phyloP scores from a whole-genome alignment of 192 early-diverging fungal species.

The Coemansia sp. region DNA sequence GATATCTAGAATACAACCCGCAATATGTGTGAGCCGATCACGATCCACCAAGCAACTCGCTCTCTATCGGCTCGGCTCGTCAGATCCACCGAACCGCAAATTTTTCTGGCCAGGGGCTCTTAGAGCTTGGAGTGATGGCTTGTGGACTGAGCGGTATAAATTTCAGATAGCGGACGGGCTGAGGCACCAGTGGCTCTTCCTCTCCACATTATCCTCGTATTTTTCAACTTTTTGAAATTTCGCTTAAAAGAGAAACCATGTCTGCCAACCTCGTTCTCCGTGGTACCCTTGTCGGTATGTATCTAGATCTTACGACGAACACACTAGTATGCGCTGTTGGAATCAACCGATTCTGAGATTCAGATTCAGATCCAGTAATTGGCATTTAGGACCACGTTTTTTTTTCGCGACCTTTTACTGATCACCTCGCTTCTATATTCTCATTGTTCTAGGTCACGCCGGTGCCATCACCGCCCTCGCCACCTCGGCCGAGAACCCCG shows the following conservation, averaged over 20 bases:
- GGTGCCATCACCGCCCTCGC: constrained; percentile 97
- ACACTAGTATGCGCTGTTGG: neutral
- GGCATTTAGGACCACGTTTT: neutral
- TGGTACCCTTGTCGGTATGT: constrained; percentile 56
- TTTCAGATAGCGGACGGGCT: constrained; percentile 9
- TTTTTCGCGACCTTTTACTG: neutral
- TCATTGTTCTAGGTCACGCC: constrained; percentile 68
- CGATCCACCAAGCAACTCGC: neutral
- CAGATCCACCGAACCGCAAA: constrained; percentile 38
- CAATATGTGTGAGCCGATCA: neutral
- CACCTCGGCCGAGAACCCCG: constrained; percentile 93
- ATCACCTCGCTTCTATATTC: neutral
- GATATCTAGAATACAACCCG: constrained; percentile 12
- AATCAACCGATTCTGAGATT: neutral
- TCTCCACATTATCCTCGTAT: constrained; percentile 15
- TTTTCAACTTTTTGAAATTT: constrained; percentile 13
- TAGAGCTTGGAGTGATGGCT: neutral
- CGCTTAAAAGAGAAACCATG: constrained; percentile 31
- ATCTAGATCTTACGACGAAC: constrained; percentile 14
- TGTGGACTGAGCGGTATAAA: constrained; percentile 11
- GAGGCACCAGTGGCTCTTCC: constrained; percentile 3
- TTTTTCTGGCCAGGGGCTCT: constrained; percentile 24
- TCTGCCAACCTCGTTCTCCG: constrained; percentile 59
- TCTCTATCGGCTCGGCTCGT: constrained; percentile 16
- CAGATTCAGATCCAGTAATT: neutral